Base-by-base conservation (phyloP, 106 monocot genomes). In the Apostasia shenzhenica region DNA sequence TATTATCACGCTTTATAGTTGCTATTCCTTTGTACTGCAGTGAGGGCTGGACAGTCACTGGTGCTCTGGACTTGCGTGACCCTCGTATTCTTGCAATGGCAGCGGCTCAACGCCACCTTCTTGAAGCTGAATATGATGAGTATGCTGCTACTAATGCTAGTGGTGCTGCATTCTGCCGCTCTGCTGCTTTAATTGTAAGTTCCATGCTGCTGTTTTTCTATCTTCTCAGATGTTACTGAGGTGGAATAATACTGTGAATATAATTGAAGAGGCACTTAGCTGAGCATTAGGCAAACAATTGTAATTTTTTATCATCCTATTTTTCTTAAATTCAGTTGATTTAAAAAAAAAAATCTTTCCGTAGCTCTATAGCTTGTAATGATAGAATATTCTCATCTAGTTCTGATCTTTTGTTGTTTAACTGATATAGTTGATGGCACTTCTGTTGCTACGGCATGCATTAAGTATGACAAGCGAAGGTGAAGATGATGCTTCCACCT, bases 121-220 rank as follows among this genome's bases (percentile, higher is more conserved):
- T 90, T 55, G 90, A 94, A 78, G 80, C 90, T 41, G 94, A 94
- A 54, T 94, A 87, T 56, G 89, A 94, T 74, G 89, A 87, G 38
- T 85, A 94, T 85, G 82, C 83, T 65, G 79, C 84, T 69, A 84
- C 86, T 59, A 87, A 90, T 82, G 86, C 86, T 44, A 80, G 89
- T 62, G 90, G 89, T 78, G 81, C 84, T 59, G 81, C 94, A 70
- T 94, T 94, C 76, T 87, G 86, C 76, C 94, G 90, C 51, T 94
- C 89, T 70, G 90, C 80, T 68, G 94, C 87, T 65, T 70, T 94
- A 60, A 94, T 94, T 74, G 94, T 94, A 77, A 84, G 84, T 12
- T 51, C 26, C 43, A 14, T 26, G 26, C 26, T 54, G 54, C 54
- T 54, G 54, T 26, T 26, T 26, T 26, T 26, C 26, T 26, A 26